A percentile compares a stretch with the other conserved stretches of the same genome.
phyloP scores from a whole-genome alignment of 1,139 yeast species.

The Hyphopichia pseudoburtonii region DNA sequence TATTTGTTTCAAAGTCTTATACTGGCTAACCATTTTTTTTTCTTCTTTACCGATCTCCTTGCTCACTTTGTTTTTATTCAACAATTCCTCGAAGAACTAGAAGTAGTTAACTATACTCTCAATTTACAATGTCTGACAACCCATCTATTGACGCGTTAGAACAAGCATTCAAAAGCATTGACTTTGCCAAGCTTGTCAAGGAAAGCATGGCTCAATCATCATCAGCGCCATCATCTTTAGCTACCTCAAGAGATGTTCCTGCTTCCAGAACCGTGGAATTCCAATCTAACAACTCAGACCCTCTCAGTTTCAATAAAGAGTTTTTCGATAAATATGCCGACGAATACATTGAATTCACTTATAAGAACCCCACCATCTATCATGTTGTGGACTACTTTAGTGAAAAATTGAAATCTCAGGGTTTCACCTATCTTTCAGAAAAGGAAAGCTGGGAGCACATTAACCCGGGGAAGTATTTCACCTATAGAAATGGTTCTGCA shows the following conservation, averaged over 20 bases:
- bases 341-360: slow-evolving; percentile 38
- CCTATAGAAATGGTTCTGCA: slow-evolving; percentile 55
- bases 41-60: too few species aligned
- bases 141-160: slow-evolving; percentile 3
- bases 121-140: neutral
- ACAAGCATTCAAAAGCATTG: slow-evolving; percentile 3
- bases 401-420: slow-evolving; percentile 23
- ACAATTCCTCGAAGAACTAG: too few species aligned
- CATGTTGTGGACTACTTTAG: slow-evolving; percentile 36
- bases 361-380: slow-evolving; percentile 41
- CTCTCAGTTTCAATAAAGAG: slow-evolving; percentile 9
- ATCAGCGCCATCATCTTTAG: neutral
- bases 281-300: too few species aligned
- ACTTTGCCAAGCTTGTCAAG: slow-evolving; percentile 3
- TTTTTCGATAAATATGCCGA: slow-evolving; percentile 20
- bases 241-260: neutral
- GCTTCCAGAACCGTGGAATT: too few species aligned
- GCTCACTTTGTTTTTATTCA: too few species aligned
- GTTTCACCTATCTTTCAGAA: slow-evolving; percentile 46
- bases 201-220: neutral
- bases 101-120: too few species aligned
- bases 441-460: slow-evolving; percentile 44
- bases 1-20: too few species aligned
- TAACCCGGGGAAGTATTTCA: slow-evolving; percentile 51
- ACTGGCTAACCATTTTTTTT: too few species aligned